Base-by-base conservation (phyloP, 2,329 filamentous ascomycete species). In the Tolypocladium tropicale region DNA sequence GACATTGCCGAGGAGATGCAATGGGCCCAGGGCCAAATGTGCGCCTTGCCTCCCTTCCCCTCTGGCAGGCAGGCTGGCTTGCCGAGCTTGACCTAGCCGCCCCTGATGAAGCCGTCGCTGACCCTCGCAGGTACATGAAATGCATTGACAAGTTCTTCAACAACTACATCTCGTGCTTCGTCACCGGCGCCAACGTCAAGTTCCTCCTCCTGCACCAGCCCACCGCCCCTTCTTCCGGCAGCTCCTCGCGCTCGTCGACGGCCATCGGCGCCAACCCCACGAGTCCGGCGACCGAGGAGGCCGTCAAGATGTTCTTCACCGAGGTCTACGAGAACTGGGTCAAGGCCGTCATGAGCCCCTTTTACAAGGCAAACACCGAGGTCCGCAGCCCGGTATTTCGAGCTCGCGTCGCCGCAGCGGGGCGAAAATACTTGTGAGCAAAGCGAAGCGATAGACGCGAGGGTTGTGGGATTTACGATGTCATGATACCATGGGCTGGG, bases 241-340 rank as follows among this genome's bases (percentile, higher is more conserved):
- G 76, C 48, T 75, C 76, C 11, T 76, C 76, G 4, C 72, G 83
- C 49, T 82, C 80, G 21, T 84, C 82, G 59, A 86, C 86, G n/a
- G 84, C 84, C 43, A 86, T 90, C 57, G 87, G 84, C 56, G 85
- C 87, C 62, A 96, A 96, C 70, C 93, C 93, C 0, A 93, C 86
- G 3, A 89, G 86, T 57, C 86, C 90, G 6, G 90, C 93, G 68
- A 95, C 93, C 6, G 94, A 99, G 74, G 94, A 99, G 75, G 93
- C 94, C 5, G 89, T 97, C 64, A 85, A 90, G 69, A 90, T 90
- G 72, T 99, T 97, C 76, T 96, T 99, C 76, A 80, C 82, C 18
- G 94, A 99, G 69, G 89, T 96, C 14, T 97, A 96, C 74, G 94
- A 99, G 74, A 90, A 86, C 63, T 99, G 93, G 86, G 83, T 96